phyloP scores from a whole-genome alignment of 2,329 filamentous ascomycete genomes.

The Calonectria fujianensis region DNA sequence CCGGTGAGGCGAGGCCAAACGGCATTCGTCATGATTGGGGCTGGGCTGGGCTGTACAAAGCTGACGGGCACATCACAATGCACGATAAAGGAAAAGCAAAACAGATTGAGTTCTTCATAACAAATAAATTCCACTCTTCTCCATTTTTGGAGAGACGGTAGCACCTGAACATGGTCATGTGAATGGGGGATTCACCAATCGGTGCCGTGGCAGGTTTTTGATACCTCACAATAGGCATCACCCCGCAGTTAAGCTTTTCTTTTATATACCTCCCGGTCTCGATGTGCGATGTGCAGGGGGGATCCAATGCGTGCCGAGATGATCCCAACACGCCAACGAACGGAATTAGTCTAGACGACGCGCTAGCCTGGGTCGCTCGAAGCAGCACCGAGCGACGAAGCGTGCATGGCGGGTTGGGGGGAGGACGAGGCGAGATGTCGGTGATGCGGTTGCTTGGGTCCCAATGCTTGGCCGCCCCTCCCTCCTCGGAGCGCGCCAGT shows the following conservation, averaged over 20 bases:
- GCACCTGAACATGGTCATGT: constrained; percentile 10
- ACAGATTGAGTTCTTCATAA: background rate
- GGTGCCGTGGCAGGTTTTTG: background rate
- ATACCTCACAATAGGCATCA: background rate
- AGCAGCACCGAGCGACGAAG: constrained; percentile 6
- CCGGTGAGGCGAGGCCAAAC: background rate
- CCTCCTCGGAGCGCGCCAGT: background rate
- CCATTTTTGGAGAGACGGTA: constrained; percentile 20
- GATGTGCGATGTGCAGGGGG: background rate
- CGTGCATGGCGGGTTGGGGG: background rate
- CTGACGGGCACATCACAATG: background rate
- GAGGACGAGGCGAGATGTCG: constrained; percentile 1
- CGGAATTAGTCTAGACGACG: constrained; percentile 14
- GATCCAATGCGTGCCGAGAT: background rate
- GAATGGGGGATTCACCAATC: constrained; percentile 1
- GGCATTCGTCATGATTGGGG: background rate
- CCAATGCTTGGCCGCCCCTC: background rate
- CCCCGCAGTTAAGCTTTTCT: constrained; percentile 10
- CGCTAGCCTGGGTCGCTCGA: background rate
- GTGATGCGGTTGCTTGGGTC: constrained; percentile 2
- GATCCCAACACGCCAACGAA: background rate
- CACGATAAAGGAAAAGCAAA: background rate
- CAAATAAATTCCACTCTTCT: constrained; percentile 16
- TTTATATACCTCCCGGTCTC: background rate
- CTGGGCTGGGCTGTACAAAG: background rate